Base-by-base conservation (phyloP, 768 basidiomycete genomes). In the Coprinellus micaceus region DNA sequence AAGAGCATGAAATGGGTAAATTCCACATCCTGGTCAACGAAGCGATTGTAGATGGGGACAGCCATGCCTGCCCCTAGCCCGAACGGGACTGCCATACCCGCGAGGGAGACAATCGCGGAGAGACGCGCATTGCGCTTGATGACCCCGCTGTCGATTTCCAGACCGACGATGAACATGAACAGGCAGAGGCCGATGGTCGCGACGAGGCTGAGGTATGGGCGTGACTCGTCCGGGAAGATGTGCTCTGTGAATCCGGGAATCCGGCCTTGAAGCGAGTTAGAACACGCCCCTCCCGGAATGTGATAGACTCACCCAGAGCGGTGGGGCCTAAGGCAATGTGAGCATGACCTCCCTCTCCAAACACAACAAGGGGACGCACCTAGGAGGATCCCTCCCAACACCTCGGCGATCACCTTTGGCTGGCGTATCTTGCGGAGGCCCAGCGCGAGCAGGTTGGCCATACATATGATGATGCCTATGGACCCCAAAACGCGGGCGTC, bases 1-100 rank as follows among this genome's bases (percentile, higher is more conserved):
- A 98, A 98, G 36, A 99, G 83, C 82, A 97, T 85, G 70, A 98
- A 98, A 67, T 96, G 79, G 0, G 91, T 87, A 69, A 94, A 96
- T 52, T 84, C 78, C 48, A 87, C 78, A 45, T 71, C 75, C 1
- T 73, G 69, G 64, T 87, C 80, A 60, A 92, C 81, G 71, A 95
- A 98, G 57, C 84, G 64, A 11, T 74, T 70, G 74, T 94, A 98
- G 6, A 97, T 66, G 0, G 89, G 85, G 10, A 75, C 81, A 28
- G 80, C 62, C 10, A 82, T 67, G 0, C 78, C 87, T 0, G 88
- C 81, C 0, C 96, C 96, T 2, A 98, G 71, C 0, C 83, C 92
- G 62, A 99, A 98, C 0, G 96, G 96, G 1, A 99, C 64, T 3
- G 83, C 66, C 80, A 98, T 92, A 2, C 96, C 96, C 0, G 86